Conservation (phyloP, 495 filamentous ascomycete species). For the Saxophila tyrrhenica region DNA sequence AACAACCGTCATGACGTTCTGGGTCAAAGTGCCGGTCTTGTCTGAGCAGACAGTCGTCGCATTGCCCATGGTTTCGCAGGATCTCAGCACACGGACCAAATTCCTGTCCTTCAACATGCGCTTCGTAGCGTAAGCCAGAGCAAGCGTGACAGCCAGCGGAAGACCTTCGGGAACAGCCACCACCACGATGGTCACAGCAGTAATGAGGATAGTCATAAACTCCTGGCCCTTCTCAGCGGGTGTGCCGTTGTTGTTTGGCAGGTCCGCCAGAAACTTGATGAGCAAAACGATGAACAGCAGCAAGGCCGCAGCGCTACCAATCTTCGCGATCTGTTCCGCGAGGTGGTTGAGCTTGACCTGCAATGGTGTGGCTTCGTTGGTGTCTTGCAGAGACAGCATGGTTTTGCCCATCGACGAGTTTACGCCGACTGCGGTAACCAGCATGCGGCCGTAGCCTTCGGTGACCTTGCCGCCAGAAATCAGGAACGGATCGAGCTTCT, state of each 20-base stretch:
- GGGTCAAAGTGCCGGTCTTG: conserved; percentile 87
- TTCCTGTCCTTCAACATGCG: conserved; percentile 95
- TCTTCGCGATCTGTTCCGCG: conserved; percentile 87
- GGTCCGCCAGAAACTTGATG: conserved; percentile 69
- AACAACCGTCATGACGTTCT: conserved; percentile 63
- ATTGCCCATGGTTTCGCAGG: conserved; percentile 98
- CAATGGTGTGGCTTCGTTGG: conserved; percentile 84
- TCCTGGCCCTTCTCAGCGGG: conserved; percentile 70
- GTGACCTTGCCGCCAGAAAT: conserved; percentile 86
- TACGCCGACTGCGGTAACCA: conserved; percentile 80
- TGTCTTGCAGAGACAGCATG: conserved; percentile 84
- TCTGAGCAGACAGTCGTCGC: conserved; percentile 94
- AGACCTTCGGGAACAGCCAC: conserved; percentile 92
- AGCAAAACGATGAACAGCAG: conserved; percentile 84
- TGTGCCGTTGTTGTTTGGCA: conserved; percentile 43
- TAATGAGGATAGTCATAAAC: conserved; percentile 89
- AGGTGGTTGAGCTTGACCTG: conserved; percentile 86
- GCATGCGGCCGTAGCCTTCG: conserved; percentile 77
- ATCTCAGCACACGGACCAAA: conserved; percentile 76
- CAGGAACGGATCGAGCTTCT: conserved; percentile 88
- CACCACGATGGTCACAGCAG: conserved; percentile 88
- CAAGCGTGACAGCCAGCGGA: conserved; percentile 84
- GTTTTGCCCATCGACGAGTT: conserved; percentile 84
- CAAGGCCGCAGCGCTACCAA: conserved; percentile 72
- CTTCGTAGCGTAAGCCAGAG: conserved; percentile 87